Percentiles rank a stretch among this genome's conserved stretches.
Evolutionary conservation across 257 asterid genomes (phyloP).

Genomic region (Parsonsia alboflavescens): DNA sequence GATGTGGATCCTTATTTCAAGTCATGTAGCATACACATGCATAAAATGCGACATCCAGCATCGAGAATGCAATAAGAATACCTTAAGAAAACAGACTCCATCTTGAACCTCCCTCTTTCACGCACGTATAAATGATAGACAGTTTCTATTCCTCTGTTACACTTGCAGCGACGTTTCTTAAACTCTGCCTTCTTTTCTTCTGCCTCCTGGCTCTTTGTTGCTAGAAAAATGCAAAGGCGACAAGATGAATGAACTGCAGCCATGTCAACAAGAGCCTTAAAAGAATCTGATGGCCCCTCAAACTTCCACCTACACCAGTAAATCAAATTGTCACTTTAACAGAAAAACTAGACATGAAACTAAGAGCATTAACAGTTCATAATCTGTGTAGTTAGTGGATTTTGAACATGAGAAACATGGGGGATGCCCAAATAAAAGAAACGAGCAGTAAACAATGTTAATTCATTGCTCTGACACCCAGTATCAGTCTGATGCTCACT

Average conservation of each 20-base stretch:
- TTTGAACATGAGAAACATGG: background rate
- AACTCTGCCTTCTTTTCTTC: constrained; percentile 56
- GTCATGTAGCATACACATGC: background rate
- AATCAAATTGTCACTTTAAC: background rate
- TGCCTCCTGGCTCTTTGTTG: constrained; percentile 59
- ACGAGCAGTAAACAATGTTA: background rate
- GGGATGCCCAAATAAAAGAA: background rate
- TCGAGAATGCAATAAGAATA: constrained; percentile 19
- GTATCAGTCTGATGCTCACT: constrained; percentile 36
- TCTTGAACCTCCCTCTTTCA: constrained; percentile 82
- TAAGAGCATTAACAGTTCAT: background rate
- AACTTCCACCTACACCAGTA: constrained; percentile 72
- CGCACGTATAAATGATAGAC: constrained; percentile 69
- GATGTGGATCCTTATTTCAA: background rate
- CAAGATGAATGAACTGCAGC: constrained; percentile 99
- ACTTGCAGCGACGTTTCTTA: constrained; percentile 85
- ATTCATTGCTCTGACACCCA: background rate
- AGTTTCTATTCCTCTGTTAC: constrained; percentile 50
- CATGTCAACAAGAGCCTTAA: constrained; percentile 98
- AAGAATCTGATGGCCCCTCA: constrained; percentile 92
- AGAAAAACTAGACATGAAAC: background rate
- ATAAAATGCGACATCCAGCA: background rate
- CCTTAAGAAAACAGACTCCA: constrained; percentile 87
- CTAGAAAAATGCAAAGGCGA: constrained; percentile 85
- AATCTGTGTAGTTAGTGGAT: too few relatives aligned